phyloP scores from a whole-genome alignment of 2,329 filamentous ascomycete genomes.

The Aspergillus uvarum region DNA sequence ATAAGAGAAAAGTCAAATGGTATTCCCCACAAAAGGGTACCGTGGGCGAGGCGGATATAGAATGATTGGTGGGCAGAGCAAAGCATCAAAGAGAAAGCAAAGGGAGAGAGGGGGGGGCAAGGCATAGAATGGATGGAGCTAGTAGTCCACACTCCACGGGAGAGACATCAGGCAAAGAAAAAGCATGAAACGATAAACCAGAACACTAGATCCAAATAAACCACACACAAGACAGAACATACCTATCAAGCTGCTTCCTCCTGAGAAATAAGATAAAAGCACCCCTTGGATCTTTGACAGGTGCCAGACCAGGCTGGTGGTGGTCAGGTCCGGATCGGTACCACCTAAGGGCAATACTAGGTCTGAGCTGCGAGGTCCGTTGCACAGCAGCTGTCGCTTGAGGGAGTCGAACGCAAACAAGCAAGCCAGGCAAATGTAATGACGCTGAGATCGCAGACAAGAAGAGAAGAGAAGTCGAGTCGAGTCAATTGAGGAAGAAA shows the following conservation, averaged over 20 bases:
- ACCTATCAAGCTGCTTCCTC: conserved; percentile 13
- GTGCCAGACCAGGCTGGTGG: neutral
- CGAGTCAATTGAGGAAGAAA: conserved; percentile 5
- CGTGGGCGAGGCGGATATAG: conserved; percentile 2
- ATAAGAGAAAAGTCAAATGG: neutral
- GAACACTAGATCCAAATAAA: neutral
- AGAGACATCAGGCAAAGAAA: neutral
- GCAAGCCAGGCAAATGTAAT: neutral
- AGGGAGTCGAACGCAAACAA: neutral
- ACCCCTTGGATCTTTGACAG: neutral
- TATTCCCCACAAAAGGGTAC: conserved; percentile 7
- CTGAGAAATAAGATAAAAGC: neutral
- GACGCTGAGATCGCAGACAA: neutral
- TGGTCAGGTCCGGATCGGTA: conserved; percentile 10
- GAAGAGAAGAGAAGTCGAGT: neutral
- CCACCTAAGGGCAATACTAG: conserved; percentile 12
- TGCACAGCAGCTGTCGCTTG: conserved; percentile 7
- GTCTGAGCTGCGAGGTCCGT: conserved; percentile 14
- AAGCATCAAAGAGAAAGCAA: conserved; percentile 8
- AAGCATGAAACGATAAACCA: neutral
- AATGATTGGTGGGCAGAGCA: conserved; percentile 8
- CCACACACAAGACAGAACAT: conserved; percentile 3
- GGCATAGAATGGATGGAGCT: neutral
- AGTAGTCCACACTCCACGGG: conserved; percentile 3
- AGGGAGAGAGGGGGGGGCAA: neutral